phyloP scores from a whole-genome alignment of 1,284 basidiomycete species.

The Moniliella sp. region DNA sequence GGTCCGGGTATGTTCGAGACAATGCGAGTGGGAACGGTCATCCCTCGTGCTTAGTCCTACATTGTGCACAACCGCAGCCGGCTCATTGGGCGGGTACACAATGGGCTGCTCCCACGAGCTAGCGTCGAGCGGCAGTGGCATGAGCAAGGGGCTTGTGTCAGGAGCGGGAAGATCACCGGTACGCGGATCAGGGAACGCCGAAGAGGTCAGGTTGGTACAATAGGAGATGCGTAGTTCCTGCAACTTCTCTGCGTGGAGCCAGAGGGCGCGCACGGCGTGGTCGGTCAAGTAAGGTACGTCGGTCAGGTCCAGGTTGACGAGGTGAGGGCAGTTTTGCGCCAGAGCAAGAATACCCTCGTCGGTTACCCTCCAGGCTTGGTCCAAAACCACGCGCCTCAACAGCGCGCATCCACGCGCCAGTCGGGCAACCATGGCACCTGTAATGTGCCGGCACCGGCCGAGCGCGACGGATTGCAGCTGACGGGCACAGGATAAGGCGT shows the following conservation, averaged over 20 bases:
- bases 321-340: slow-evolving; percentile 46
- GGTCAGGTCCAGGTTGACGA: slow-evolving; percentile 83
- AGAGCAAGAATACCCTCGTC: slow-evolving; percentile 16
- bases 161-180: too few relatives aligned
- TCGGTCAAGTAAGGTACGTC: slow-evolving; percentile 52
- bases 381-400: slow-evolving; percentile 43
- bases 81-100: too few relatives aligned
- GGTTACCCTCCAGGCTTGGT: slow-evolving; percentile 16
- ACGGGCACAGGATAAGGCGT: slow-evolving; percentile 13
- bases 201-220: slow-evolving; percentile 57
- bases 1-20: too few relatives aligned
- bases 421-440: slow-evolving; percentile 54
- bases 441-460: slow-evolving; percentile 57
- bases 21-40: too few relatives aligned
- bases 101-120: too few relatives aligned
- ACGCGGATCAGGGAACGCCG: slow-evolving; percentile 53
- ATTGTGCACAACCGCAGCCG: too few relatives aligned
- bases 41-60: too few relatives aligned
- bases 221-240: slow-evolving; percentile 73
- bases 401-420: slow-evolving; percentile 54
- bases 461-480: slow-evolving; percentile 61
- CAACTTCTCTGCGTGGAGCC: slow-evolving; percentile 57
- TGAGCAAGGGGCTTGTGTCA: too few relatives aligned
- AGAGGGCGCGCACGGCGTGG: slow-evolving; percentile 56
- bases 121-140: too few relatives aligned